Conservation (phyloP, 2,329 filamentous ascomycete genomes). For the Neonectria ditissima region DNA sequence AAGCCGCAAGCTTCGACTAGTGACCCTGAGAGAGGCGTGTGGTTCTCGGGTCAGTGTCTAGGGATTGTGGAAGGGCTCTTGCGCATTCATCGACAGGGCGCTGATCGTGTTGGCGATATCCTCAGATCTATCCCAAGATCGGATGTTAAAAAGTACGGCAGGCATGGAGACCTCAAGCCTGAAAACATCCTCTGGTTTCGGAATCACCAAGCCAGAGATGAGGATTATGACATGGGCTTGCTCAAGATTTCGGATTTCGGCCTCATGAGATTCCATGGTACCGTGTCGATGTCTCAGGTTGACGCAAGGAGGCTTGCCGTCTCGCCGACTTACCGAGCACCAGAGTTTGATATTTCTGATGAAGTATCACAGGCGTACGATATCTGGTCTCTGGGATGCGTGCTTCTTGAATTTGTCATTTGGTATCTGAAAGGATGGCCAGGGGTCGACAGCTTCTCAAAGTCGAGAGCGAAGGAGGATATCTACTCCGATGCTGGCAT, state of each 20-base stretch:
- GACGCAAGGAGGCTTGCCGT: not conserved
- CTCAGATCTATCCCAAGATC: not conserved
- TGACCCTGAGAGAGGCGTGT: not conserved
- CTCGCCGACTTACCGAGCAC: conserved; percentile 13
- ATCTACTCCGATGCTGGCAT: too few relatives aligned
- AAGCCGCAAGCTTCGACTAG: not conserved
- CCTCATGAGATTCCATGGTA: conserved; percentile 12
- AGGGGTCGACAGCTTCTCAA: not conserved
- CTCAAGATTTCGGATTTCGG: conserved; percentile 28
- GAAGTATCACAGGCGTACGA: conserved; percentile 18
- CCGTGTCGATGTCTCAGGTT: not conserved
- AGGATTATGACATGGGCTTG: not conserved
- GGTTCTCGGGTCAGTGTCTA: not conserved
- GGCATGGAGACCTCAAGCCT: conserved; percentile 23
- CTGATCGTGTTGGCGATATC: too few relatives aligned
- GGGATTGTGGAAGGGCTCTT: not conserved
- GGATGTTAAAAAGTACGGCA: not conserved
- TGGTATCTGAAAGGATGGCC: conserved; percentile 3
- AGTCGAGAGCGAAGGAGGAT: not conserved
- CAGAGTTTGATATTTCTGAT: conserved; percentile 5
- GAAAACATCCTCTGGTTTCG: conserved; percentile 30
- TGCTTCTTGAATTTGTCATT: conserved; percentile 21
- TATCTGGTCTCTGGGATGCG: conserved; percentile 25
- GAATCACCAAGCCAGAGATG: too few relatives aligned
- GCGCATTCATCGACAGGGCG: conserved; percentile 4